phyloP scores from a whole-genome alignment of 176 grass and related monocot species.

The Metroxylon sagu region DNA sequence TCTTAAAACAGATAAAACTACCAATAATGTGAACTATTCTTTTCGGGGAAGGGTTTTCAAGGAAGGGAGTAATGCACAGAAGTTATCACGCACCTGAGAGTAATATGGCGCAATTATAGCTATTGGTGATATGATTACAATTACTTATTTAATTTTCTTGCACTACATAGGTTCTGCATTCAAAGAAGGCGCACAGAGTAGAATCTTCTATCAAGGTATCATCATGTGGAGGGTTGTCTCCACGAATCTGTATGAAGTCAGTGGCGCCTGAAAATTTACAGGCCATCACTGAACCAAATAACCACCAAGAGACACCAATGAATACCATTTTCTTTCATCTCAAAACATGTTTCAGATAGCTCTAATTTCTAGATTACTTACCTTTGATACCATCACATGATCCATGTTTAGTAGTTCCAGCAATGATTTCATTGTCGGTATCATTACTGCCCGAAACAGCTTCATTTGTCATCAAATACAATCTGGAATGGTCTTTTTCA shows the following conservation, averaged over 20 bases:
- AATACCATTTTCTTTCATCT: background rate
- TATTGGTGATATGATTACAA: too few relatives aligned
- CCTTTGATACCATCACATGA: conserved; percentile 2
- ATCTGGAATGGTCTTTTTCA: conserved; percentile 1
- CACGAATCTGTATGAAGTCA: background rate
- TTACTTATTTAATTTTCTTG: too few relatives aligned
- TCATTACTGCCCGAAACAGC: background rate
- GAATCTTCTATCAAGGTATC: background rate
- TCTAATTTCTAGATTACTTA: background rate
- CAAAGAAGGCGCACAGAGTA: background rate
- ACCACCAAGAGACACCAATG: background rate
- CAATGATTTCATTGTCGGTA: conserved; percentile 1
- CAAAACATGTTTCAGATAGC: background rate
- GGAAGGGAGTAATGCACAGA: too few relatives aligned
- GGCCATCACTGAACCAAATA: conserved; percentile 1
- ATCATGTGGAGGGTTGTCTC: background rate
- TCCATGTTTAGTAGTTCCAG: background rate
- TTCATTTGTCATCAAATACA: background rate
- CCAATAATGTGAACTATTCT: too few relatives aligned
- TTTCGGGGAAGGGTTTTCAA: too few relatives aligned
- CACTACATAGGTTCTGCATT: too few relatives aligned
- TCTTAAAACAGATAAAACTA: too few relatives aligned
- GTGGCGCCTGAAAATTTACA: conserved; percentile 3
- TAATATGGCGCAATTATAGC: too few relatives aligned
- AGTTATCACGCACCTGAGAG: too few relatives aligned